These are phyloP conservation scores for Neopestalotiopsis sp. DNA, from an alignment of 2,329 filamentous ascomycete genomes.

Conservation along the genomic window DNA sequence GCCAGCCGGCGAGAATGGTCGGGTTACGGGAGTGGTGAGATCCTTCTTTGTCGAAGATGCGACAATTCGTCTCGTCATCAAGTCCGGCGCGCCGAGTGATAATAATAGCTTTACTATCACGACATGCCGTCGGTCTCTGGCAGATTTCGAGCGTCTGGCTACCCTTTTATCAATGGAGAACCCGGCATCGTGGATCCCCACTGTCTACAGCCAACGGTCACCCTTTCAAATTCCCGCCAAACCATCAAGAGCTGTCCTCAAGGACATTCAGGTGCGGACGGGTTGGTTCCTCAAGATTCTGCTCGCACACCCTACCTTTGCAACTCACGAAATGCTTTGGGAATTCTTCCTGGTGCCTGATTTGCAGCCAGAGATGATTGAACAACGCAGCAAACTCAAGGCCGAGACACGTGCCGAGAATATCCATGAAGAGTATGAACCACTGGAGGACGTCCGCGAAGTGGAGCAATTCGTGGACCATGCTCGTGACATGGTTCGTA, in stretches of 20 bases:
- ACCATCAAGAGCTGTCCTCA: constrained; percentile 83
- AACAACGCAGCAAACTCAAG: constrained; percentile 85
- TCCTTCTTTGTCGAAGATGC: constrained; percentile 98
- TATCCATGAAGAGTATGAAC: constrained; percentile 86
- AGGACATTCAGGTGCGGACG: constrained; percentile 84
- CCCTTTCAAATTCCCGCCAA: constrained; percentile 94
- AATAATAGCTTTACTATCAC: constrained; percentile 89
- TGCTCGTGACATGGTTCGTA: constrained; percentile 86
- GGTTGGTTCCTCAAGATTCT: constrained; percentile 89
- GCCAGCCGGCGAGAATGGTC: constrained; percentile 72
- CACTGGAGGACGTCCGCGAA: constrained; percentile 81
- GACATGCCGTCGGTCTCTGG: constrained; percentile 84
- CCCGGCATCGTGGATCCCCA: constrained; percentile 92
- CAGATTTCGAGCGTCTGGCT: constrained; percentile 90
- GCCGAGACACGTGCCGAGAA: constrained; percentile 82
- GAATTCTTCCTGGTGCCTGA: constrained; percentile 98
- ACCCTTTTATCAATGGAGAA: constrained; percentile 86
- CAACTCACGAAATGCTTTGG: constrained; percentile 97
- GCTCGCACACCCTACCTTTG: constrained; percentile 87
- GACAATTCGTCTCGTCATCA: constrained; percentile 88
- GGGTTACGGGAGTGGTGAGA: constrained; percentile 90
- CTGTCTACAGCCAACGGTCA: constrained; percentile 76
- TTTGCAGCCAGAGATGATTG: constrained; percentile 87
- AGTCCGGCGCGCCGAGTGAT: constrained; percentile 86
- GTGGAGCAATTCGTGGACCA: constrained; percentile 93